Evolutionary conservation across 306 rosid species (phyloP).

Genomic region (Trichosanthes cucumerina): DNA sequence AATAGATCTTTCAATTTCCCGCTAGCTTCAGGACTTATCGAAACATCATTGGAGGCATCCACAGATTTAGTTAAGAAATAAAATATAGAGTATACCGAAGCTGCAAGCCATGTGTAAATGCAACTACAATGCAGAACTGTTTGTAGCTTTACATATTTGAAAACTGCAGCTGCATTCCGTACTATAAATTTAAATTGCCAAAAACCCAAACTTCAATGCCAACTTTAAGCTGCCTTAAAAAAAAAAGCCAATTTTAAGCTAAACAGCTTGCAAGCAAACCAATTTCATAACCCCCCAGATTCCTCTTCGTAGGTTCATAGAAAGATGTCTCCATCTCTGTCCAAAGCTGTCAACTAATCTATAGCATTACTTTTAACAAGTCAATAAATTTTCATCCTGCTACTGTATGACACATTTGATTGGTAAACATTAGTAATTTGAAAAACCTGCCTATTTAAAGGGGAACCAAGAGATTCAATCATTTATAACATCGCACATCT

Average conservation of each 20-base stretch:
- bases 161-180: neutral
- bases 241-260: neutral
- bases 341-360: neutral
- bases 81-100: neutral
- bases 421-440: neutral
- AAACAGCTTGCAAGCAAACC: neutral
- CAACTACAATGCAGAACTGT: neutral
- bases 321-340: neutral
- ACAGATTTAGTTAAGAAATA: neutral
- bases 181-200: neutral
- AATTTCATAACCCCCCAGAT: neutral
- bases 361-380: neutral
- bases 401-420: neutral
- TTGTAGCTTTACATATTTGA: neutral
- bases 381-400: neutral
- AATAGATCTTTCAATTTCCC: neutral
- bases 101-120: neutral
- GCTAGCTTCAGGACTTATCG: neutral
- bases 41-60: neutral
- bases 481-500: neutral
- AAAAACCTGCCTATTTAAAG: neutral
- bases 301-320: neutral
- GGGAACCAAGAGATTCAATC: neutral
- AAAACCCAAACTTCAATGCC: neutral
- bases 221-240: neutral